Evolutionary conservation across 2,329 filamentous ascomycete species (phyloP).

Genomic region (Diaporthe sp.): DNA sequence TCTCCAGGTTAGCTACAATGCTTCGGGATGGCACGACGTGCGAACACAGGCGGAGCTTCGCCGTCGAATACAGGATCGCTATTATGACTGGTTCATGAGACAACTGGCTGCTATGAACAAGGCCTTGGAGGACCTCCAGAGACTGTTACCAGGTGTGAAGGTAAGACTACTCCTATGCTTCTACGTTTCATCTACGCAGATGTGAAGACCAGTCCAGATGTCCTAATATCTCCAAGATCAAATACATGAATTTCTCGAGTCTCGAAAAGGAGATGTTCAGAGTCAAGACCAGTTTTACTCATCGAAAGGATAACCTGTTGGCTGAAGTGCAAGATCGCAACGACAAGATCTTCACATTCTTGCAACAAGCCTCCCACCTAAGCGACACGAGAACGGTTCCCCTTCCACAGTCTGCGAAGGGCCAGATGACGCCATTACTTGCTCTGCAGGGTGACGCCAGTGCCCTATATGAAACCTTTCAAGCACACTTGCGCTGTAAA

Average conservation of each 20-base stretch:
- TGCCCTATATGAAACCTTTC: not conserved
- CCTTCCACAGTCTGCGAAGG: not conserved
- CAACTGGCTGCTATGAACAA: not conserved
- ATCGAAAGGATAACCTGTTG: not conserved
- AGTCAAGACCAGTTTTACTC: not conserved
- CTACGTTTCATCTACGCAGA: no score
- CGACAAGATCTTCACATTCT: not conserved
- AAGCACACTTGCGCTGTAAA: not conserved
- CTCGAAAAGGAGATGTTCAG: constrained; percentile 2
- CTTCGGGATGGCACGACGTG: not conserved
- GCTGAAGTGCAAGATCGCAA: not conserved
- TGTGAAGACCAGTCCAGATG: accelerated
- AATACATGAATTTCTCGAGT: not conserved
- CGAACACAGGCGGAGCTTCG: not conserved
- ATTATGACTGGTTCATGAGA: not conserved
- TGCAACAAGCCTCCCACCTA: not conserved
- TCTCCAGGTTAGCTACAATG: not conserved
- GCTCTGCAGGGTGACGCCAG: not conserved
- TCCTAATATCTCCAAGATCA: not conserved
- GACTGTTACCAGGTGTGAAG: not conserved
- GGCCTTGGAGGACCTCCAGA: not conserved
- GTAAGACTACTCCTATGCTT: not conserved
- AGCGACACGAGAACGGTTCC: not conserved
- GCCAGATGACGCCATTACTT: not conserved
- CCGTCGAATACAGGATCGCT: not conserved